Conservation (phyloP, 345 rosid genomes). For the Xanthoceras sorbifolium region DNA sequence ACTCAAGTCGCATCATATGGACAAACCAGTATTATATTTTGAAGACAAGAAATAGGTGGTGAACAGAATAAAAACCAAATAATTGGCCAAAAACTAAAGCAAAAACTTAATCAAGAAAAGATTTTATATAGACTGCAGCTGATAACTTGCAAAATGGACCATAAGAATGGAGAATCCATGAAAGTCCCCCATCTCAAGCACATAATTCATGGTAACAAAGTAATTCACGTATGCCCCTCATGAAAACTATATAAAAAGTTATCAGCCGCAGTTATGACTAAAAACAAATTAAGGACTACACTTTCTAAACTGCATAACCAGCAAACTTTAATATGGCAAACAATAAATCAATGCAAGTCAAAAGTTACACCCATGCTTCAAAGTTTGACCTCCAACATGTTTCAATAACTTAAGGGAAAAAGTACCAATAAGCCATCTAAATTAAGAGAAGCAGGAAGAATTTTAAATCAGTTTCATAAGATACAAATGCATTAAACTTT, state of each 20-base stretch:
- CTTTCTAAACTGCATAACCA: neutral
- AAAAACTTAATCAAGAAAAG: neutral
- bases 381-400: neutral
- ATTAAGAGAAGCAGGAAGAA: neutral
- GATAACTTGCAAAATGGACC: neutral
- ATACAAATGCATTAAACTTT: neutral
- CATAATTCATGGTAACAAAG: neutral
- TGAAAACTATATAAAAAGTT: neutral
- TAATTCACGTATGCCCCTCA: neutral
- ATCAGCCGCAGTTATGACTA: neutral
- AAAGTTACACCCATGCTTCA: neutral
- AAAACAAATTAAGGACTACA: neutral
- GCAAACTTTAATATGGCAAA: neutral
- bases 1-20: neutral
- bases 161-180: neutral
- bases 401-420: neutral
- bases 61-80: neutral
- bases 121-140: neutral
- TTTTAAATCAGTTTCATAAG: neutral
- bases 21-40: neutral
- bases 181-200: neutral
- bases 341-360: neutral
- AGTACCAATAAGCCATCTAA: neutral
- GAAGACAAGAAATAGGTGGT: neutral
- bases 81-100: neutral